Base-by-base conservation (phyloP, 345 rosid genomes). In the Conringia planisiliqua region DNA sequence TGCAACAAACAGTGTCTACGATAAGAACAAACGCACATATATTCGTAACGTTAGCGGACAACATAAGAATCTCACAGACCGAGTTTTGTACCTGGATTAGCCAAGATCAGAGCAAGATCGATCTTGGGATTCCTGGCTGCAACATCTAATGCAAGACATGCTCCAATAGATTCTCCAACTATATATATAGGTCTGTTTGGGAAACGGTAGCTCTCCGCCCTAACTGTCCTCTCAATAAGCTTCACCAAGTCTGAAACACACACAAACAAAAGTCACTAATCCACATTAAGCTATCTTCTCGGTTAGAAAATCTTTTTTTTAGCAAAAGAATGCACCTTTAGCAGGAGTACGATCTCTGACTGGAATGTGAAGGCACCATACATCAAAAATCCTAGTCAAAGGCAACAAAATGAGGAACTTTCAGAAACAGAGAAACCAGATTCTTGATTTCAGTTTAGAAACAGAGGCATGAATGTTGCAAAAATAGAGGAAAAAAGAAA, bases 351-450 rank as follows among this genome's bases (percentile, higher is more conserved):
- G 86, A 69, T 89, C 90, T 65, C 3, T 79, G 8, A 78, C 84
- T 36, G 91, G 95, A 60, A 89, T 79, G 80, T 87, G 90, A 80
- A 89, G 82, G 78, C 91, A 87, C 90, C 90, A 85, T 55, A 87
- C 20, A 46, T 87, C 86, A 77, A 89, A 87, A 16, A 87, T 78
- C 88, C 95, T 89, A 62, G 66, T 56, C 56, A 52, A 33, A 51
- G 58, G 11, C 54, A 32, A 46, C 50, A 44, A 58, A 58, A 32
- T 30, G 61, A 29, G 24, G 20, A 32, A 56, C 3, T 7, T 56
- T 22, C 24, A 58, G n/a, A 58, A 58, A 33, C 62, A 57, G 62
- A 57, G 62, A n/a, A 57, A 57, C 40, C 62, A 10, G 16, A 16
- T 57, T 56, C 40, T 56, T 30, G 11, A 55, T 55, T 14, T 7